phyloP scores from a whole-genome alignment of 73 alveolate genomes.

The Uronychia binucleata region DNA sequence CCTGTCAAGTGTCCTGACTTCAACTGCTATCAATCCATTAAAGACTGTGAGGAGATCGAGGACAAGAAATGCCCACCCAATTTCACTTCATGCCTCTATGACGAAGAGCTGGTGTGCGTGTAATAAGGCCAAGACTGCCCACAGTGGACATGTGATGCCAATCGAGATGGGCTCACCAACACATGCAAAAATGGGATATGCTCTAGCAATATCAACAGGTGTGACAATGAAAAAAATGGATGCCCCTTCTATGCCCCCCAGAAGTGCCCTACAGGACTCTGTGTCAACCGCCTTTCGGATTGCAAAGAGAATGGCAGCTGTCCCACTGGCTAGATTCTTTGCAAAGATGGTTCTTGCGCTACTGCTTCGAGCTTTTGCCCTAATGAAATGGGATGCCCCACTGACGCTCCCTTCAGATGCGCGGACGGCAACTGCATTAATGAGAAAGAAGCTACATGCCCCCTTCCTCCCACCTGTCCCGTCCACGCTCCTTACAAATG shows the following conservation, averaged over 20 bases:
- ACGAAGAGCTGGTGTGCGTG: conserved; percentile 16
- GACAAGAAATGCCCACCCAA: background rate
- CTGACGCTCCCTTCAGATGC: conserved; percentile 62
- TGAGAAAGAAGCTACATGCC: conserved; percentile 42
- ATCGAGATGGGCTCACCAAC: conserved; percentile 24
- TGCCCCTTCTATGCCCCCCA: conserved; percentile 42
- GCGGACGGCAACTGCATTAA: conserved; percentile 70
- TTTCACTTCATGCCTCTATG: background rate
- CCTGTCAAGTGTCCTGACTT: conserved; percentile 78
- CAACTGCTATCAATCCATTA: conserved; percentile 52
- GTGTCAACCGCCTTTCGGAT: conserved; percentile 35
- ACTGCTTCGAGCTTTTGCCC: conserved; percentile 51
- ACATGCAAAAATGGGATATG: conserved; percentile 65
- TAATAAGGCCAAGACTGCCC: conserved; percentile 52
- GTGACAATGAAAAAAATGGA: conserved; percentile 53
- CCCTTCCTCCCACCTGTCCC: conserved; percentile 48
- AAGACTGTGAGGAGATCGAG: conserved; percentile 40
- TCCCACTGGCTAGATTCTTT: conserved; percentile 8
- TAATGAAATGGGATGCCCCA: conserved; percentile 57
- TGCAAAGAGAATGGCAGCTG: conserved; percentile 31
- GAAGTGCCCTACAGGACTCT: conserved; percentile 63
- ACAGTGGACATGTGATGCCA: conserved; percentile 39
- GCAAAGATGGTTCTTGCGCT: conserved; percentile 71
- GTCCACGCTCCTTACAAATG: conserved; percentile 50
- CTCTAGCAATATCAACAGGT: conserved; percentile 38